These are phyloP conservation scores for Cutaneotrichosporon cutaneum DNA, from an alignment of 1,284 basidiomycete species.

Conservation along the genomic window DNA sequence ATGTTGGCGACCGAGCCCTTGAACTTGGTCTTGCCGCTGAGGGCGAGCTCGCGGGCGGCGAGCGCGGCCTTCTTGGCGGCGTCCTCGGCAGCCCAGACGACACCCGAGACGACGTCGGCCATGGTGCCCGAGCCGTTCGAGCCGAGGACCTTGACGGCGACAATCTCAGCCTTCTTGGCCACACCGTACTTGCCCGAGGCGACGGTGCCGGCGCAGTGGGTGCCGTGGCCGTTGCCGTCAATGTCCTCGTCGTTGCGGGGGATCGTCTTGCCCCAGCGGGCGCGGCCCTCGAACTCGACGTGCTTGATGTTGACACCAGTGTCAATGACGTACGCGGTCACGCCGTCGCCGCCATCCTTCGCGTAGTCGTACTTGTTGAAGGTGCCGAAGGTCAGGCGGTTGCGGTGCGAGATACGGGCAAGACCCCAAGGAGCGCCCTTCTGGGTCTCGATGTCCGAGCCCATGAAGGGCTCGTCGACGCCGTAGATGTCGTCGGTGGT, in stretches of 20 bases:
- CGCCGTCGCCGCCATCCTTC: conserved; percentile 75
- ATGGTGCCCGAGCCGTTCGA: conserved; percentile 91
- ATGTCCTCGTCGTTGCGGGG: conserved; percentile 71
- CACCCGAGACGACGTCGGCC: conserved; percentile 89
- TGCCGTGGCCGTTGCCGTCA: conserved; percentile 66
- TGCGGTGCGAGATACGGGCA: conserved; percentile 88
- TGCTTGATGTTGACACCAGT: conserved; percentile 76
- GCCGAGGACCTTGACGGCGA: conserved; percentile 97
- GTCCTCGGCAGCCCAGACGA: conserved; percentile 71
- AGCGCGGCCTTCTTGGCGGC: conserved; percentile 60
- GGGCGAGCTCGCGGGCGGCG: conserved; percentile 64
- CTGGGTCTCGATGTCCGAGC: conserved; percentile 58
- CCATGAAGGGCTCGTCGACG: conserved; percentile 37
- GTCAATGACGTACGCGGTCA: conserved; percentile 72
- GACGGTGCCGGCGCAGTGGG: conserved; percentile 82
- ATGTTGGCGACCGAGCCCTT: conserved; percentile 98
- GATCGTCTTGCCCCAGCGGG: conserved; percentile 79
- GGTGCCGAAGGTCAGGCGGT: conserved; percentile 72
- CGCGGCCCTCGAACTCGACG: conserved; percentile 82
- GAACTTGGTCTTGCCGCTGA: conserved; percentile 68
- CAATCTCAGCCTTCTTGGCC: conserved; percentile 83
- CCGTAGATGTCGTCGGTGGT: conserved; percentile 56
- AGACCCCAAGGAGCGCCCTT: conserved; percentile 91
- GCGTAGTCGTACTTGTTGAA: conserved; percentile 86
- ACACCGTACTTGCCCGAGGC: conserved; percentile 83